Percentiles rank a stretch among this genome's conserved stretches.
phyloP scores from a whole-genome alignment of 495 filamentous ascomycete genomes.

The Barbatosphaeria neglecta region DNA sequence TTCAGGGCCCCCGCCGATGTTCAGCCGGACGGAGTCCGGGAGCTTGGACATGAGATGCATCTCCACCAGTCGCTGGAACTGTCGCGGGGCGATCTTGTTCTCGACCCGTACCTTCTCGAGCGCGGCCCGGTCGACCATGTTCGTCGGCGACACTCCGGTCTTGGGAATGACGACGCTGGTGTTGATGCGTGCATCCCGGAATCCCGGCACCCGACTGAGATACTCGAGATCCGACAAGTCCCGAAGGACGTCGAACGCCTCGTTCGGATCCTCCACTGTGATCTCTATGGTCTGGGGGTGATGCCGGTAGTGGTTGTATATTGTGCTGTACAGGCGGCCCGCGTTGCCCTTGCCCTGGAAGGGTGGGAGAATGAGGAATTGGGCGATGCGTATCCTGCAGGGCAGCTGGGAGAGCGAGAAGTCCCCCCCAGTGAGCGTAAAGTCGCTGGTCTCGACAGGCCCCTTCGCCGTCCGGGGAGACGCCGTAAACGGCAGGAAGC shows the following conservation, averaged over 20 bases:
- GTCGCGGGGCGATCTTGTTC: conserved; percentile 72
- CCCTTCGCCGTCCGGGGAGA: conserved; percentile 8
- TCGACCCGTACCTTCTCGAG: conserved; percentile 49
- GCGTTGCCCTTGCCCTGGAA: conserved; percentile 75
- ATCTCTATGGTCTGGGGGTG: conserved; percentile 61
- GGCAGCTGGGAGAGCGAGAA: conserved; percentile 33
- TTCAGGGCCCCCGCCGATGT: conserved; percentile 12
- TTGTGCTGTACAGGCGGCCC: conserved; percentile 64
- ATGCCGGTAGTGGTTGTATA: conserved; percentile 53
- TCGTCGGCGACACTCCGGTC: conserved; percentile 38
- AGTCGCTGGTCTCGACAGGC: conserved; percentile 7
- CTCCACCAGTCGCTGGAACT: conserved; percentile 77
- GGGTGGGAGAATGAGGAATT: conserved; percentile 86
- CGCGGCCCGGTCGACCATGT: conserved; percentile 48
- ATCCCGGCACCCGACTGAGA: conserved; percentile 42
- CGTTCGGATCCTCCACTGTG: conserved; percentile 92
- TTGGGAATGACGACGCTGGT: conserved; percentile 23
- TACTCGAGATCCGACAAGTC: conserved; percentile 71
- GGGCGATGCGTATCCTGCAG: conserved; percentile 72
- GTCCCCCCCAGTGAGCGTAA: conserved; percentile 12
- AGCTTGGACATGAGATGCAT: conserved; percentile 77
- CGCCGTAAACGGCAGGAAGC: conserved; percentile 56
- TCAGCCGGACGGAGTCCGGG: conserved; percentile 47
- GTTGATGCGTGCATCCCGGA: conserved; percentile 41
- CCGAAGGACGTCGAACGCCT: conserved; percentile 82